Evolutionary conservation across 345 rosid genomes (phyloP), one percentile per base, ranked within the genome.

Genomic region (Pugionium cornutum): DNA sequence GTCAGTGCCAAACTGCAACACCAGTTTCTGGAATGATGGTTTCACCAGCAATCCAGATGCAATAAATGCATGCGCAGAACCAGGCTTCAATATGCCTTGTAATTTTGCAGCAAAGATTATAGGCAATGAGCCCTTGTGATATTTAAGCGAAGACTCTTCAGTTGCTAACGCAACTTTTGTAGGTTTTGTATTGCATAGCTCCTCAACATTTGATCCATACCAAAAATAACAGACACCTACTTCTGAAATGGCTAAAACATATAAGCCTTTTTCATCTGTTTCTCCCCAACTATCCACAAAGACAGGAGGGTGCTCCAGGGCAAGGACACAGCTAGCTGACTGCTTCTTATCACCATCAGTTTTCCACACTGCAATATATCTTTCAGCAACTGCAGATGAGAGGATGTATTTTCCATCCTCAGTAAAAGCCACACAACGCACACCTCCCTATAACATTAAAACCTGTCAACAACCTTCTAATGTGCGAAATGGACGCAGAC

Each of bases 261-360:
- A 82, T 5, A 88, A 68, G 39, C 86, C 86, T 10, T 70, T 41
- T 53, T 74, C 82, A 63, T 77, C 79, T 50, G 64, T 79, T 70
- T 79, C 72, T 73, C 81, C 65, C 84, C 63, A 77, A 76, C 89
- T 49, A 72, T 94, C 97, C 60, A 94, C 64, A 8, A 77, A 87
- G 48, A 90, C 86, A 30, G 96, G 91, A 67, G 99, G 97, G 77
- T 94, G 88, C 72, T 90, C 99, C 86, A 94, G 77, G 46, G 99
- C 85, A 74, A 94, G 94, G 62, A 86, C 86, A 80, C 96, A 94
- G 77, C 86, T 83, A 65, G 92, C 95, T 26, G 97, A 88, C 75
- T 84, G 85, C 66, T 77, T 88, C 78, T 85, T 86, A 39, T 78
- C 78, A 59, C 95, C 86, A 68, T 76, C 89, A 33, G 81, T 75